Conservation (phyloP, 2,329 filamentous ascomycete genomes). For the Cladosporium sp. region DNA sequence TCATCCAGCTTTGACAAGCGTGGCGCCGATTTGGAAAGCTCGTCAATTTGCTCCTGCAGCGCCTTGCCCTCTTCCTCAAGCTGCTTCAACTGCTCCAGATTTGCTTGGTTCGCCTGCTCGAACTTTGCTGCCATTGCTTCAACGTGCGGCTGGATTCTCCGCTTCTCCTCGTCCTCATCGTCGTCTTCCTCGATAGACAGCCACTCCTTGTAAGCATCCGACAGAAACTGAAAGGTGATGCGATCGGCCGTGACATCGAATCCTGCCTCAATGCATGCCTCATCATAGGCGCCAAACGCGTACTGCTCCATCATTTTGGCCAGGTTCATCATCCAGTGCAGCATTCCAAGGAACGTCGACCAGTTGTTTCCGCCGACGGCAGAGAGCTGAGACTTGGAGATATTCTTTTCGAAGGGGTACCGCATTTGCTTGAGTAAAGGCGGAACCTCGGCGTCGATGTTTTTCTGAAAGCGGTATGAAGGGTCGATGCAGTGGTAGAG, state of each 20-base stretch:
- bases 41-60: slow-evolving; percentile 78
- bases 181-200: slow-evolving; percentile 73
- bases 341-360: slow-evolving; percentile 84
- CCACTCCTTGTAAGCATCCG: slow-evolving; percentile 88
- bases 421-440: slow-evolving; percentile 86
- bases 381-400: slow-evolving; percentile 91
- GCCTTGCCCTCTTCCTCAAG: slow-evolving; percentile 81
- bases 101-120: slow-evolving; percentile 75
- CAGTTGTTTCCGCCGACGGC: slow-evolving; percentile 96
- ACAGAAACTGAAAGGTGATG: slow-evolving; percentile 90
- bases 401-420: slow-evolving; percentile 91
- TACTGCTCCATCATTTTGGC: slow-evolving; percentile 90
- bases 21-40: slow-evolving; percentile 78
- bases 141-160: slow-evolving; percentile 74
- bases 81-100: slow-evolving; percentile 73
- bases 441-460: slow-evolving; percentile 90
- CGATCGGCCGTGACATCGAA: slow-evolving; percentile 83
- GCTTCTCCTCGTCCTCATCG: slow-evolving; percentile 76
- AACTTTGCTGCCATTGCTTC: slow-evolving; percentile 84
- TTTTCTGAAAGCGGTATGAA: slow-evolving; percentile 85
- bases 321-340: slow-evolving; percentile 99
- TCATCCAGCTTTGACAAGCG: slow-evolving; percentile 79
- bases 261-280: slow-evolving; percentile 80
- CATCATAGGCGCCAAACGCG: slow-evolving; percentile 70
- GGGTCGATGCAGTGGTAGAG: slow-evolving; percentile 94